Evolutionary conservation across 306 rosid species (phyloP), one percentile per base, ranked within the genome.

Genomic region (Pyrus betulifolia): DNA sequence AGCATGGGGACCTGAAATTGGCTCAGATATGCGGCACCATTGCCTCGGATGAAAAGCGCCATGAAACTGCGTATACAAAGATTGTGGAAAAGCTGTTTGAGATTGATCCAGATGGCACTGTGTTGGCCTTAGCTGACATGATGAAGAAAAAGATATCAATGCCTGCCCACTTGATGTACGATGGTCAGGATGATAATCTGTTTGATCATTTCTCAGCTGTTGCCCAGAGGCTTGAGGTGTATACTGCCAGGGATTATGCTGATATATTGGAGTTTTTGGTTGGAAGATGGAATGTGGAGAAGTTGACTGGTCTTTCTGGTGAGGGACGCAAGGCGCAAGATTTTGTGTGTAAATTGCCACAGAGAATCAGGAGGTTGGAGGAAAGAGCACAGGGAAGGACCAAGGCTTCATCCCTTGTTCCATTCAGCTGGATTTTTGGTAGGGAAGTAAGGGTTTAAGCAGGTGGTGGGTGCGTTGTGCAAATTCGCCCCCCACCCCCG

Each of bases 141-240:
- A 87, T 87, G 91, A 87, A 45, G 84, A 87, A 87, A 71, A 87
- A 84, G 72, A 71, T 87, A 63, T 75, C 88, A 19, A 87, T 87
- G 91, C 91, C 88, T 1, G 88, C 91, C 67, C 91, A 85, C 84
- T 69, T 87, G 82, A 84, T 84, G 88, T 84, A 40, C 6, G 91
- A 84, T 28, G 91, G 91, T 15, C 74, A 30, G 49, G 91, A 84
- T 42, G 73, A 84, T 65, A 75, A 82, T 69, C 85, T 87, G 62
- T 87, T 84, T 0, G 80, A 87, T 15, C 71, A 87, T 74, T 87
- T 79, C 78, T 80, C 91, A 10, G 62, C 85, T 15, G 87, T 87
- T 60, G 87, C 91, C 49, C 91, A 87, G 65, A 81, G 82, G 72
- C 83, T 82, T 7, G 91, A 81, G 38, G 88, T 87, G 18, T 87